Evolutionary conservation across 1,139 yeast species (phyloP).

Genomic region (Saccharomyces hybrid): DNA sequence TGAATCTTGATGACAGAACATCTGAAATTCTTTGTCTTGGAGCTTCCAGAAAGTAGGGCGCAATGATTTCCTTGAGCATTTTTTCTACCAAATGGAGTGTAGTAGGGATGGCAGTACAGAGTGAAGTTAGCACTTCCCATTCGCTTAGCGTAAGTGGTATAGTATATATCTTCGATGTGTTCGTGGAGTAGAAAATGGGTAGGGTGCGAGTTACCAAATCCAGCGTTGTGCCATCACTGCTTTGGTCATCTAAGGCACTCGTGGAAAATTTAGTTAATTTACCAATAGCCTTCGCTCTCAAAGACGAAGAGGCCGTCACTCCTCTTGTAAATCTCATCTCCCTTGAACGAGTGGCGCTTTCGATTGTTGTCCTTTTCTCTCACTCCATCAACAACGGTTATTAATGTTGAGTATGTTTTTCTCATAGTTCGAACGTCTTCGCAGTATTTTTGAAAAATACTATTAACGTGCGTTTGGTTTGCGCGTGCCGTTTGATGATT

Average conservation of each 20-base stretch:
- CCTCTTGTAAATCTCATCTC: constrained; percentile 16
- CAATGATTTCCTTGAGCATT: constrained; percentile 44
- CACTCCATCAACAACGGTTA: too few species aligned
- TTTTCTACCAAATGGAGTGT: constrained; percentile 43
- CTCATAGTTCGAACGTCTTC: too few species aligned
- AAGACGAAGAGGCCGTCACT: constrained; percentile 20
- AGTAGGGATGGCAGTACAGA: constrained; percentile 44
- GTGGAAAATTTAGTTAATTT: constrained; percentile 40
- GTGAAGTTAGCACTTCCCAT: constrained; percentile 62
- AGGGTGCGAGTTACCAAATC: constrained; percentile 21
- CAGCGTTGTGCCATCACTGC: constrained; percentile 10
- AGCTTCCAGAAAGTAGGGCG: constrained; percentile 52
- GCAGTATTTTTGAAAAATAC: too few species aligned
- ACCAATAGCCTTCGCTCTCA: constrained; percentile 56
- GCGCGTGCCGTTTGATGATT: too few species aligned
- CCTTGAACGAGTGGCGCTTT: constrained; percentile 2
- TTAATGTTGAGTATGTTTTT: too few species aligned
- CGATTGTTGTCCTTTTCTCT: too few species aligned
- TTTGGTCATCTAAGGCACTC: constrained; percentile 18
- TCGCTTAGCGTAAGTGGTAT: constrained; percentile 50
- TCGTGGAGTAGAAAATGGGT: constrained; percentile 24
- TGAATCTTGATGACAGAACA: constrained; percentile 37
- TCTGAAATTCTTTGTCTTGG: constrained; percentile 49
- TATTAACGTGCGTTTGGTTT: too few species aligned
- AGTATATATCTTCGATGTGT: constrained; percentile 24